A percentile compares a stretch with the other conserved stretches of the same genome.
Conservation (phyloP, 768 basidiomycete species). For the Fomitopsis pulvina region DNA sequence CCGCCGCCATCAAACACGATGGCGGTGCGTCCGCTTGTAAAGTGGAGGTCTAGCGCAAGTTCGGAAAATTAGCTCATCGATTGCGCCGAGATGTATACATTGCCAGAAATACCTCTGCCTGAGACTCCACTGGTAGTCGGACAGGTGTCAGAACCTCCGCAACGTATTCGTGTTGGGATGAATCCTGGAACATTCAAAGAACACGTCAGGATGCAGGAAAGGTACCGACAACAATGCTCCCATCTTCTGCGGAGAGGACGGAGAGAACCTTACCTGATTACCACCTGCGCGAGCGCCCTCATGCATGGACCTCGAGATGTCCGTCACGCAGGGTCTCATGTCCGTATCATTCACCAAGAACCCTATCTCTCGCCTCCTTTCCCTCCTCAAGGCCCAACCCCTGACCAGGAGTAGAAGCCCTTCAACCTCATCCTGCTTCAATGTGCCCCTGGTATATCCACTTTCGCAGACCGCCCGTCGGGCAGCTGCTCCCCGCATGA, state of each 20-base stretch:
- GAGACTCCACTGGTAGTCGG: background rate
- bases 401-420: slow-evolving; percentile 27
- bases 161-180: background rate
- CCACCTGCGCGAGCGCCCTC: background rate
- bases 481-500: slow-evolving; percentile 51
- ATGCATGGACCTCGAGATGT: background rate
- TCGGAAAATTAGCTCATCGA: background rate
- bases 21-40: slow-evolving; percentile 18
- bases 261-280: background rate
- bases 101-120: background rate
- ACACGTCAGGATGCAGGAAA: background rate
- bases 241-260: background rate
- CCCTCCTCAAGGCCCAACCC: slow-evolving; percentile 25
- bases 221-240: background rate
- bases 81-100: background rate
- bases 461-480: slow-evolving; percentile 32
- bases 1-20: slow-evolving; percentile 14
- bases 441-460: slow-evolving; percentile 30
- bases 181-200: background rate
- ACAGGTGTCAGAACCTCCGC: background rate
- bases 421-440: slow-evolving; percentile 32
- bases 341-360: background rate
- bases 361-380: slow-evolving; percentile 15
- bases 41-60: background rate
- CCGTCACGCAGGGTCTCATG: background rate